Base-by-base conservation (phyloP, 352 stramenopile species). In the Globisporangium cystogenes region DNA sequence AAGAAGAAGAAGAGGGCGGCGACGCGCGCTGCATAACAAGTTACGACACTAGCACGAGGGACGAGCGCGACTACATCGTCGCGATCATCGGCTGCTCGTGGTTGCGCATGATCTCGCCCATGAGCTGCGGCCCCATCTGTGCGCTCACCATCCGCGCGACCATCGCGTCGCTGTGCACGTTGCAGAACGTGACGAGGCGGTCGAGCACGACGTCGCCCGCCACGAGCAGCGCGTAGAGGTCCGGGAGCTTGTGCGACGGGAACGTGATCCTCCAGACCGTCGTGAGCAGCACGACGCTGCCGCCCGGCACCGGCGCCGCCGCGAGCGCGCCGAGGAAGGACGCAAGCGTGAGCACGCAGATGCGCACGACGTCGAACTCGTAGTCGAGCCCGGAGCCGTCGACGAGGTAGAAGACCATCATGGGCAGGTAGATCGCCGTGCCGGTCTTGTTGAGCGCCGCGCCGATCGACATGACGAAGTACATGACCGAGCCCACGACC, bases 151-250 rank as follows among this genome's bases (percentile, higher is more conserved):
- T 78, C 31, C 76, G 78, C 21, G 65, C 80, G 43, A 90, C 60
- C 67, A 93, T 83, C 16, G 80, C 78, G 61, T 89, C 76, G 27
- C 72, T 67, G 53, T 85, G 83, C 35, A 93, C 70, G 57, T 93
- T 93, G 62, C 71, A 79, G 31, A 89, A 55, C 4, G 82, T 91
- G 8, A 87, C 64, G 31, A 91, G 59, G 48, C 82, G 82, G 35
- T 91, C 78, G 18, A 93, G 56, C 23, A 91, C 68, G 23, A 87
- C 78, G 48, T 93, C 82, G 4, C 70, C 74, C 4, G 75, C 80
- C 21, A 86, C 55, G 29, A 91, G 59, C 50, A 88, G 81, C 40
- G 72, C 64, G 48, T 85, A 90, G 37, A 88, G 55, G 45, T 62
- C 51, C 2, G 83, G 81, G 27, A 91, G 60, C 11, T 78, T 62